phyloP scores from a whole-genome alignment of 2,329 filamentous ascomycete genomes.

The Aspergillus uvarum region DNA sequence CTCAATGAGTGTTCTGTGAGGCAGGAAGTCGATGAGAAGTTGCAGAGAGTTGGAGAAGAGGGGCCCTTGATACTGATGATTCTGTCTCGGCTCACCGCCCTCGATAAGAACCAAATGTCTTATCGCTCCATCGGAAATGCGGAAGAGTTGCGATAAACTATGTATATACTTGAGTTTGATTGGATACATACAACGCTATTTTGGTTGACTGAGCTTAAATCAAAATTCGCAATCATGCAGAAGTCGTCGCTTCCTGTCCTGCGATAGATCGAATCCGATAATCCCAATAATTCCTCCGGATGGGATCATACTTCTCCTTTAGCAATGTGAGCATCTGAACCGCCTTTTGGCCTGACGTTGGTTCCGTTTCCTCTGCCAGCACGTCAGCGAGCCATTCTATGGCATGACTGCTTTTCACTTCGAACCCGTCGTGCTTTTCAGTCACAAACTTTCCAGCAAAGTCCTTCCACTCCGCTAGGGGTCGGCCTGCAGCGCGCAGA shows the following conservation, averaged over 20 bases:
- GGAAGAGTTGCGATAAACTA: too few relatives aligned
- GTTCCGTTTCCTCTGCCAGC: conserved; percentile 43
- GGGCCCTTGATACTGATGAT: neutral
- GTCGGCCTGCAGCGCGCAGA: conserved; percentile 62
- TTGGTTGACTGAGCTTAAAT: neutral
- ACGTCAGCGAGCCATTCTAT: conserved; percentile 52
- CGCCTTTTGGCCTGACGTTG: conserved; percentile 55
- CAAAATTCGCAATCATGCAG: conserved; percentile 16
- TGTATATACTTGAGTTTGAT: neutral
- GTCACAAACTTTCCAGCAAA: conserved; percentile 58
- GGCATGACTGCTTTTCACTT: conserved; percentile 62
- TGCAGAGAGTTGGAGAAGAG: neutral
- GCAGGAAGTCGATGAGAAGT: neutral
- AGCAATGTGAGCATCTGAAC: conserved; percentile 69
- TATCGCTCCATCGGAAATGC: neutral
- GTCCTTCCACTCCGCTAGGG: conserved; percentile 50
- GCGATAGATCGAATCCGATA: conserved; percentile 61
- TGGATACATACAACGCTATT: neutral
- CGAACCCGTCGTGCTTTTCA: conserved; percentile 45
- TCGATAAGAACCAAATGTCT: neutral
- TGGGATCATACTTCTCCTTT: conserved; percentile 83
- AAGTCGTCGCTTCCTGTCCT: conserved; percentile 15
- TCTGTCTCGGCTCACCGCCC: neutral
- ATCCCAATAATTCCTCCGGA: conserved; percentile 90
- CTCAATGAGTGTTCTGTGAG: neutral